A percentile compares a stretch with the other conserved stretches of the same genome.
Evolutionary conservation across 1,284 basidiomycete species (phyloP).

Genomic region (Polyporus tsugae): DNA sequence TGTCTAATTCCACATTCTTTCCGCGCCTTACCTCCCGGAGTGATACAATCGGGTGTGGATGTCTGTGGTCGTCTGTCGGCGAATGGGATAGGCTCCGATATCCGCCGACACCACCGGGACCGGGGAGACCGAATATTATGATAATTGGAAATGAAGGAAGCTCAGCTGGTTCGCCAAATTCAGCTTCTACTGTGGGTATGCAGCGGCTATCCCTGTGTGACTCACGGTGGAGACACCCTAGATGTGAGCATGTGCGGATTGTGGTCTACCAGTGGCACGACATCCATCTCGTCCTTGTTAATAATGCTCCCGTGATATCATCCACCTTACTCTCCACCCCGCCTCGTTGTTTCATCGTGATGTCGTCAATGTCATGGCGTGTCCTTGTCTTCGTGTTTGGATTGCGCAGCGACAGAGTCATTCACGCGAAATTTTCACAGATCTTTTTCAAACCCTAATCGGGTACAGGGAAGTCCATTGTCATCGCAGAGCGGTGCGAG

Average conservation of each 20-base stretch:
- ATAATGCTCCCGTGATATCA: neutral
- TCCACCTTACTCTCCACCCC: neutral
- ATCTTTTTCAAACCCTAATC: neutral
- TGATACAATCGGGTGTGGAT: neutral
- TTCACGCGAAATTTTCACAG: neutral
- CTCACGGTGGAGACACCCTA: neutral
- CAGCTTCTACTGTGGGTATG: neutral
- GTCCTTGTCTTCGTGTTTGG: neutral
- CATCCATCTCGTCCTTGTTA: neutral
- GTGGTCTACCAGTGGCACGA: neutral
- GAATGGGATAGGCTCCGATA: neutral
- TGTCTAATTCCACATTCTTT: conserved; percentile 25
- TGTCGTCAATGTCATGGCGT: neutral
- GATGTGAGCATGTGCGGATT: neutral
- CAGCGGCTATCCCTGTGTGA: neutral
- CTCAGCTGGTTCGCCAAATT: neutral
- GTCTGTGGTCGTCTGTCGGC: neutral
- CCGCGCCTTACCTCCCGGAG: neutral
- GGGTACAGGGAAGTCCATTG: neutral
- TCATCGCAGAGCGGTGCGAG: neutral
- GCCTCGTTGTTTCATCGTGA: conserved; percentile 1
- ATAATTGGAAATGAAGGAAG: neutral
- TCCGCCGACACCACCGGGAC: neutral
- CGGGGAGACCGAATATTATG: neutral
- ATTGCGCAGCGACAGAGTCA: neutral